These are phyloP conservation scores for Evernia prunastri DNA, from an alignment of 495 filamentous ascomycete species.

Conservation along the genomic window DNA sequence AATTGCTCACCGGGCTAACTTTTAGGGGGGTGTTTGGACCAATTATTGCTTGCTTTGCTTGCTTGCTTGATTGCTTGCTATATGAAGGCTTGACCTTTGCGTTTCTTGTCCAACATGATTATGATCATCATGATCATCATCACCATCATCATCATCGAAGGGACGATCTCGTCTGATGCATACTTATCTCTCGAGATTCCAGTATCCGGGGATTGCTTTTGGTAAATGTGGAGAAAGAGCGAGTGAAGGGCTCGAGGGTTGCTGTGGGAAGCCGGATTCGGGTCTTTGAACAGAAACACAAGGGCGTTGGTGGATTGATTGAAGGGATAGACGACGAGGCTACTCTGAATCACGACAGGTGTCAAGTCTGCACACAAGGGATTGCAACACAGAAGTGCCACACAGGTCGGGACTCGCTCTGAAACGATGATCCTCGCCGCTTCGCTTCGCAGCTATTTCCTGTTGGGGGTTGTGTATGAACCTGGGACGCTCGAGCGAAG, in stretches of 20 bases:
- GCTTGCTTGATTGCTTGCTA: too few species aligned
- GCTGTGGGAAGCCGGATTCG: neutral
- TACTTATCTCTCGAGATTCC: neutral
- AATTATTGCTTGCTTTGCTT: too few species aligned
- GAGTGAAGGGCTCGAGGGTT: neutral
- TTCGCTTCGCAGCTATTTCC: conserved; percentile 5
- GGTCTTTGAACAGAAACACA: neutral
- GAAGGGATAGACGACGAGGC: neutral
- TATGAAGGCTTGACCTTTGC: neutral
- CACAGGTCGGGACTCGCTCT: neutral
- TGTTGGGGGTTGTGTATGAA: neutral
- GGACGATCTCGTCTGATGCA: neutral
- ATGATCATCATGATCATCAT: too few species aligned
- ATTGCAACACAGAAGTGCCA: neutral
- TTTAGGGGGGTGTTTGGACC: conserved; percentile 1
- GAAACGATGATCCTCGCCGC: neutral
- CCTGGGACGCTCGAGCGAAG: neutral
- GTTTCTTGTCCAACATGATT: neutral
- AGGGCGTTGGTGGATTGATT: neutral
- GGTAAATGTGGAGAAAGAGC: neutral
- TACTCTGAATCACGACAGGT: conserved; percentile 9
- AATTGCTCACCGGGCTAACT: neutral
- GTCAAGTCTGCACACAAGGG: neutral
- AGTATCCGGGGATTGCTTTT: neutral
- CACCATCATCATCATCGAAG: neutral